Base-by-base conservation (phyloP, 2,329 filamentous ascomycete genomes). In the Trichoderma simmonsii region DNA sequence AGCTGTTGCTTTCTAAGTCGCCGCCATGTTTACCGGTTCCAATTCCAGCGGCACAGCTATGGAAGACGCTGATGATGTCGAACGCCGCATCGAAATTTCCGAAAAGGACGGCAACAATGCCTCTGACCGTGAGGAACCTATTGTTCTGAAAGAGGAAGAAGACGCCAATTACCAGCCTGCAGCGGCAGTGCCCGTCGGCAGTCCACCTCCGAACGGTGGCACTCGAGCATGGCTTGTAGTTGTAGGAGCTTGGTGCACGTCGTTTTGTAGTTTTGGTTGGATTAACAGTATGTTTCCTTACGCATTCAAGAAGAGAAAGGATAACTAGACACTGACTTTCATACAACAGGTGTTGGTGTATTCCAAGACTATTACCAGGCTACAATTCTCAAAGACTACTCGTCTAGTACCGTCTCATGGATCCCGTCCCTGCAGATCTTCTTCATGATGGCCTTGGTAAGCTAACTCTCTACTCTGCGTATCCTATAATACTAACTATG, bases 281-380 rank as follows among this genome's bases (percentile, higher is more conserved):
- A 75, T 79, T 43, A 90, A 79, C 82, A 85, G 64, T 88, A 87
- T 75, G 77, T 74, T 1, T 2, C 18, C 2, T 12, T 21, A 36
- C 4, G 14, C 8, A 21, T 39, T 39, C 24, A 28, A n/a, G 15
- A 11, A 6, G 14, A 32, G 3, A 6, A 26, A 43, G 21, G 14
- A 5, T 36, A 8, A 57, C 18, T 36, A 2, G 18, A 34, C 14
- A n/a, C 65, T 59, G 8, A 68, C 26, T 6, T n/a, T 36, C 9
- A 1, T 9, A 21, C n/a, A 15, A 56, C 60, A 82, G 81, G 80
- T 54, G 77, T 84, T 18, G 88, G 88, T 8, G 81, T 86, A 15
- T 90, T 90, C 74, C 88, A 90, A 75, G 83, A 85, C 24, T 89
- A 89, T 76, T 91, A 90, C 75, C 80, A 88, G 73, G 82, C 78